Evolutionary conservation across 2,329 filamentous ascomycete species (phyloP), one percentile per base, ranked within the genome.

Genomic region (Aspergillus amoenus): DNA sequence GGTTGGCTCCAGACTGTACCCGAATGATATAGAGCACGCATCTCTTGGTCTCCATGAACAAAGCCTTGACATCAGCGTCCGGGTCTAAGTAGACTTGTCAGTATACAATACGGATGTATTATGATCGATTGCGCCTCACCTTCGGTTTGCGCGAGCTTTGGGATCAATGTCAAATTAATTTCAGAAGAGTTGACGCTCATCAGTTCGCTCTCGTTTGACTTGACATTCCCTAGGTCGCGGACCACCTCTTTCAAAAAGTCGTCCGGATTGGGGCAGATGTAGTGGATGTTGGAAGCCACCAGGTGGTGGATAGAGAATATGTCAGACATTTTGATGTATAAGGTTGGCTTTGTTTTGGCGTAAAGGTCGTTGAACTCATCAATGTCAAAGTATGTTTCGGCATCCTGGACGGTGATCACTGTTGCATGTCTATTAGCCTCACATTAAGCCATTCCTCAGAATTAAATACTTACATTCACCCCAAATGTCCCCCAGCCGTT

Each of bases 281-380:
- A 81, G 5, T 87, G 79, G 48, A 97, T 84, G 66, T 97, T 91
- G 22, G 87, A 82, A 3, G 91, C 88, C 54, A 97, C 84, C 21
- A 97, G 82, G 62, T 88, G 91, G 76, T 99, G 95, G 58, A 99
- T 93, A 48, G 93, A 90, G 73, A 99, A 97, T 56, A 99, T 93
- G 72, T 99, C 94, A 15, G 90, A 85, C 85, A 99, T 93, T 78
- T 99, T 99, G 80, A 99, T 96, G 79, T 97, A 99, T n/a, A 99
- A 82, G 0, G 93, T 97, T 6, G 94, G 94, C 75, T 96, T 96
- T 62, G 92, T 94, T 73, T 95, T 93, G 56, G 93, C 90, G 71
- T 97, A 97, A 6, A 99, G 83, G 70, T 99, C 94, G 71, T 97
- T 97, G 84, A 94, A 99, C 73, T 97, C 94, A 71, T 99, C 94